Base-by-base conservation (phyloP, 176 grass and related monocot genomes). In the Hyparrhenia diplandra region DNA sequence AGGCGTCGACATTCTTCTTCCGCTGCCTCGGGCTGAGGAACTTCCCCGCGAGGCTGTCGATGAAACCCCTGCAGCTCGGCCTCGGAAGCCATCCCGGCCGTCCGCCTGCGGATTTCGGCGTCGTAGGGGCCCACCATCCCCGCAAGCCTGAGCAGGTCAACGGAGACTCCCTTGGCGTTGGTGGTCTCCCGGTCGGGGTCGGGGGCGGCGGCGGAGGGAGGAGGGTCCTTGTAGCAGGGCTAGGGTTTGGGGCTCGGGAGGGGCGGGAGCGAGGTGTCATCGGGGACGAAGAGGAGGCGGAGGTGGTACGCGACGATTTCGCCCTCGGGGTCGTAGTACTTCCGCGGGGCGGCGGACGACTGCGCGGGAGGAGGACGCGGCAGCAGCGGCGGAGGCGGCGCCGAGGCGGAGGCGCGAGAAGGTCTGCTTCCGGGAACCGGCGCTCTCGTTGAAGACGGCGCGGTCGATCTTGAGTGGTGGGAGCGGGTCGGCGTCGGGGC, bases 401-500 rank as follows among this genome's bases (percentile, higher is more conserved):
- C 36, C 85, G 66, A 96, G 77, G 87, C 90, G 92, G 85, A 42
- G 87, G 67, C 89, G 96, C 20, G 89, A 91, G 73, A 93, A 96
- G 85, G 93, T 96, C 75, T 99, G 93, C 84, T 92, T 96, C 40
- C 93, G 93, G 68, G 90, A 95, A 0, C 96, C 96, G 12, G 92
- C 96, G 84, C 96, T 98, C 90, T 98, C 96, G 68, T 98, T 98
- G 86, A 98, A 96, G 17, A 92, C 83, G 8, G 89, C 88, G 51
- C 85, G 90, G 85, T 96, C 87, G 87, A 93, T 96, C 76, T 90
- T 99, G 36, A 88, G 87, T 4, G 83, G 77, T 14, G 74, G 87
- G 35, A 93, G 73, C 10, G 84, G 81, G 45, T 71, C 83, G 30
- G 81, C 86, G 63, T 88, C 88, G 84, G 84, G 81, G 76, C 64